A percentile compares a stretch with the other conserved stretches of the same genome.
These are phyloP conservation scores for Capronia americana DNA, from an alignment of 2,329 filamentous ascomycete genomes.

Conservation along the genomic window DNA sequence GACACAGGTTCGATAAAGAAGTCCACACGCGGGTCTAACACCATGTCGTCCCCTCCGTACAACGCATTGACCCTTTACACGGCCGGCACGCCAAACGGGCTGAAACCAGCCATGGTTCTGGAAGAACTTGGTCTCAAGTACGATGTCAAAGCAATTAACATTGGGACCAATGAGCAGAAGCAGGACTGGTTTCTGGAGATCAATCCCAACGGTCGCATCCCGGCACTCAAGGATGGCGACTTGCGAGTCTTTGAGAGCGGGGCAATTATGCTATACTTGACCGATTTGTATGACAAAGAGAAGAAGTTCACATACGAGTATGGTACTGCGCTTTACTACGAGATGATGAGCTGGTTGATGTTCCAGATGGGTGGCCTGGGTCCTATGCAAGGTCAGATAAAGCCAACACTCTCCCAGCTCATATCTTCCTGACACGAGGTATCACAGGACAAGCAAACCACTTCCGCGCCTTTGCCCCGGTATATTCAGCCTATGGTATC, in stretches of 20 bases:
- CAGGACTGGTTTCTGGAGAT: slow-evolving; percentile 55
- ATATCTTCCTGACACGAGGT: background rate
- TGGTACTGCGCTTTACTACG: slow-evolving; percentile 52
- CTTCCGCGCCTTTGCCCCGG: slow-evolving; percentile 53
- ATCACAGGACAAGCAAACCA: slow-evolving; percentile 54
- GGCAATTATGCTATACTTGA: slow-evolving; percentile 55
- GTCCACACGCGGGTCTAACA: background rate
- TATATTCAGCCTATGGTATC: slow-evolving; percentile 54
- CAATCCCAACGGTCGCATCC: slow-evolving; percentile 59
- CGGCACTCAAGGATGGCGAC: slow-evolving; percentile 51
- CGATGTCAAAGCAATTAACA: slow-evolving; percentile 49
- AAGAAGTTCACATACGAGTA: slow-evolving; percentile 52
- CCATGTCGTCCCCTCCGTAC: slow-evolving; percentile 27
- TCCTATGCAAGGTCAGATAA: slow-evolving; percentile 46
- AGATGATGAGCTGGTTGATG: slow-evolving; percentile 54
- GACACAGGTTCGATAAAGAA: background rate
- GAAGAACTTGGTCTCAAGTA: slow-evolving; percentile 48
- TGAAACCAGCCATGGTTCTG: slow-evolving; percentile 48
- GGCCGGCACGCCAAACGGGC: slow-evolving; percentile 39
- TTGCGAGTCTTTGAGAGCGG: slow-evolving; percentile 55
- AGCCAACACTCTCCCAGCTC: background rate
- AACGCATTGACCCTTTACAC: slow-evolving; percentile 33
- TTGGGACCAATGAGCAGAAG: slow-evolving; percentile 54
- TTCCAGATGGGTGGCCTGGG: slow-evolving; percentile 53
- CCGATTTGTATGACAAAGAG: slow-evolving; percentile 52